Percentiles rank a stretch among this genome's conserved stretches.
Evolutionary conservation across 306 rosid species (phyloP).

Genomic region (Rosa multiflora): DNA sequence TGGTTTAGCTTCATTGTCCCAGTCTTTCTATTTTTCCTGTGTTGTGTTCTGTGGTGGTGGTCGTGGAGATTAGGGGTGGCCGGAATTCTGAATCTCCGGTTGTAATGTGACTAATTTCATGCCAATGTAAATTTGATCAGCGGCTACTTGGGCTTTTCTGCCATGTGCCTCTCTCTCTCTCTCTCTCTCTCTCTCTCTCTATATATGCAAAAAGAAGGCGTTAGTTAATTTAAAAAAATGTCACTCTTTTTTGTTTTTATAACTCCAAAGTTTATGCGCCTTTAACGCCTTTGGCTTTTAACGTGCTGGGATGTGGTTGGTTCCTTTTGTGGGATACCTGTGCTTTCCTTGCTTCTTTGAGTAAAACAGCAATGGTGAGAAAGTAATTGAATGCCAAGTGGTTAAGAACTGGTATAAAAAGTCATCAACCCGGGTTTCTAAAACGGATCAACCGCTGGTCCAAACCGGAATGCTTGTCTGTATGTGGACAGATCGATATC

Average conservation of each 20-base stretch:
- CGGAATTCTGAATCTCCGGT: neutral
- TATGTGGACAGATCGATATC: neutral
- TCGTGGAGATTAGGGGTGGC: neutral
- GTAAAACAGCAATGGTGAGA: neutral
- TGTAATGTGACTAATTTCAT: slow-evolving; percentile 27
- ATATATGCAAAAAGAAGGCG: neutral
- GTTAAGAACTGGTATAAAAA: neutral
- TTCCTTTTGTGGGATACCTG: neutral
- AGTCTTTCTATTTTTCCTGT: neutral
- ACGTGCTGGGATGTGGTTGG: slow-evolving; percentile 12
- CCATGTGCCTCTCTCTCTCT: slow-evolving; percentile 15
- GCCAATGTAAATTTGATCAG: slow-evolving; percentile 37
- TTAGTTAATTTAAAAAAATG: slow-evolving; percentile 1
- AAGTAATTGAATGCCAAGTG: neutral
- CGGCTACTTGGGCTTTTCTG: slow-evolving; percentile 30
- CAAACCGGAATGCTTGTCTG: neutral
- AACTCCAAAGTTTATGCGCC: neutral
- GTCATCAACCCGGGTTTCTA: neutral
- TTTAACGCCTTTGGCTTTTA: neutral
- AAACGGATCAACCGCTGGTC: neutral
- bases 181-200: slow-evolving; percentile 7
- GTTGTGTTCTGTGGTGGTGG: slow-evolving; percentile 21
- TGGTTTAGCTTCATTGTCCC: slow-evolving; percentile 14
- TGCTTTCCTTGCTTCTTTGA: neutral
- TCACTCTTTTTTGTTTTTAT: neutral